Percentiles rank a stretch among this genome's conserved stretches.
phyloP scores from a whole-genome alignment of 176 grass and related monocot species.

The Puya raimondii region DNA sequence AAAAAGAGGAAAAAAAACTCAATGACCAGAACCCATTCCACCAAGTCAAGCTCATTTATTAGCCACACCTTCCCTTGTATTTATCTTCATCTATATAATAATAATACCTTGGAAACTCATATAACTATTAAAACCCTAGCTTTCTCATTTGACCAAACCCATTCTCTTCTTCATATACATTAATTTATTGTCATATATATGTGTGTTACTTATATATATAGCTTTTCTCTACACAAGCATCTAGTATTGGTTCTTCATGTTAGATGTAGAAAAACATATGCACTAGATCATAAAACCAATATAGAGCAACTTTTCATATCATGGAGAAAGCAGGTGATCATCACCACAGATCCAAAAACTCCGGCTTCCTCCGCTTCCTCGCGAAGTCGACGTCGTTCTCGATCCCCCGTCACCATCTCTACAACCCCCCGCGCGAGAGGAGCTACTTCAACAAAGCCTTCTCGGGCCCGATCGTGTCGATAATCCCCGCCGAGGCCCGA shows the following conservation, averaged over 20 bases:
- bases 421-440: too few species aligned
- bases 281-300: background rate
- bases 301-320: background rate
- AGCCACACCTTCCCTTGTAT: too few species aligned
- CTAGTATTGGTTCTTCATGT: background rate
- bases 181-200: background rate
- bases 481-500: slow-evolving; percentile 53
- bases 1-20: too few species aligned
- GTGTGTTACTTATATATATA: background rate
- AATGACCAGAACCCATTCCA: too few species aligned
- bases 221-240: background rate
- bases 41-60: too few species aligned
- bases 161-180: background rate
- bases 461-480: slow-evolving; percentile 68
- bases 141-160: background rate
- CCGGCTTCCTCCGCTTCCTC: slow-evolving; percentile 46
- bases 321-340: background rate
- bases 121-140: background rate
- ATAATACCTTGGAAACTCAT: too few species aligned
- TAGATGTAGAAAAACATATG: background rate
- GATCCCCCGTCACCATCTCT: slow-evolving; percentile 12
- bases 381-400: slow-evolving; percentile 40
- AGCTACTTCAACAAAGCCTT: slow-evolving; percentile 59
- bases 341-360: slow-evolving; percentile 28
- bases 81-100: too few species aligned